These are phyloP conservation scores for Pelargonium myrrhifolium DNA, from an alignment of 441 rosid genomes.

Conservation along the genomic window DNA sequence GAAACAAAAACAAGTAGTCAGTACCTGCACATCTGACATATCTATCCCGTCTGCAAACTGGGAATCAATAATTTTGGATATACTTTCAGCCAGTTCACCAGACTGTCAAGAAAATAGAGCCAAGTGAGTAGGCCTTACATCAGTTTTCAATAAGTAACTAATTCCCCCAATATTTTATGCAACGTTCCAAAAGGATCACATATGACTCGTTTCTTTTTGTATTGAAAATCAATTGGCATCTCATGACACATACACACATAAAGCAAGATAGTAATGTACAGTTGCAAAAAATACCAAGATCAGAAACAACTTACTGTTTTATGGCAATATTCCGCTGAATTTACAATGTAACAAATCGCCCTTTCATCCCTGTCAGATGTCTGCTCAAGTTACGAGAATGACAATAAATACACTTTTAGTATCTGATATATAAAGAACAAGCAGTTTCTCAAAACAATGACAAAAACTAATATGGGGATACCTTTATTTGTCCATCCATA, in stretches of 20 bases:
- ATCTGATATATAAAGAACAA: slow-evolving; percentile 10
- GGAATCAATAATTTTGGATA: slow-evolving; percentile 85
- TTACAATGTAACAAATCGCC: slow-evolving; percentile 90
- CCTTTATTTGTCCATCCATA: slow-evolving; percentile 97
- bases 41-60: slow-evolving; percentile 78
- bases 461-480: slow-evolving; percentile 18
- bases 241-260: slow-evolving; percentile 6
- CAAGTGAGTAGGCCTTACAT: slow-evolving; percentile 8
- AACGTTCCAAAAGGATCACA: neutral
- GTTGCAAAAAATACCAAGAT: slow-evolving; percentile 13
- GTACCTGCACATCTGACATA: slow-evolving; percentile 88
- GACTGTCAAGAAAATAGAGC: slow-evolving; percentile 47
- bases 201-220: neutral
- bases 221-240: neutral
- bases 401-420: slow-evolving; percentile 22
- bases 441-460: slow-evolving; percentile 2
- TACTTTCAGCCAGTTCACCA: slow-evolving; percentile 94
- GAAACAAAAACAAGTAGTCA: neutral
- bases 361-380: slow-evolving; percentile 92
- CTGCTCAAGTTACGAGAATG: slow-evolving; percentile 34
- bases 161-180: neutral
- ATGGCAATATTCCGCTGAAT: slow-evolving; percentile 95
- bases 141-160: neutral
- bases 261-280: slow-evolving; percentile 10
- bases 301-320: slow-evolving; percentile 60